phyloP scores from a whole-genome alignment of 2,329 filamentous ascomycete species.

The Trichophyton benhamiae region DNA sequence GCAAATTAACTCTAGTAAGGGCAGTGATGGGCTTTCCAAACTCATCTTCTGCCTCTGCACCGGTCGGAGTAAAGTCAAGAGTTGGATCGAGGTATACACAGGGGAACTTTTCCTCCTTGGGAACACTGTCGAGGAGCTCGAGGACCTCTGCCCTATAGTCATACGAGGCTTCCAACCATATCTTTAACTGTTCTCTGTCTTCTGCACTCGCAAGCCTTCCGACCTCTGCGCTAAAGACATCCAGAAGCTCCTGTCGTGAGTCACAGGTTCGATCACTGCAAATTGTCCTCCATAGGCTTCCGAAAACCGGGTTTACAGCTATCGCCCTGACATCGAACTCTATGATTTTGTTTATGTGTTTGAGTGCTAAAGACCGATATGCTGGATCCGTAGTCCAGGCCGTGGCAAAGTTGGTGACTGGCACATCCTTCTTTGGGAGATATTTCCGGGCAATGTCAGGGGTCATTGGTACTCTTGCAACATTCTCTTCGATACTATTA shows the following conservation, averaged over 20 bases:
- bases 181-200: conserved; percentile 32
- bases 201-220: conserved; percentile 23
- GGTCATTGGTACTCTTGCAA: background rate
- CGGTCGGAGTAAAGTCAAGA: conserved; percentile 21
- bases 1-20: conserved; percentile 37
- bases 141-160: conserved; percentile 37
- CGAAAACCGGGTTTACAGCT: conserved; percentile 41
- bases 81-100: conserved; percentile 42
- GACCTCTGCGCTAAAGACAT: conserved; percentile 33
- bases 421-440: conserved; percentile 26
- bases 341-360: conserved; percentile 27
- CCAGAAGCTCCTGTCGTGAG: conserved; percentile 31
- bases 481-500: background rate
- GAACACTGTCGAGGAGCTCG: conserved; percentile 27
- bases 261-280: conserved; percentile 37
- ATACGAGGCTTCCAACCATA: conserved; percentile 42
- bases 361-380: conserved; percentile 31
- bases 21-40: conserved; percentile 20
- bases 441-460: conserved; percentile 11
- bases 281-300: conserved; percentile 38
- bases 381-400: conserved; percentile 29
- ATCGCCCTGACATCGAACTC: conserved; percentile 34
- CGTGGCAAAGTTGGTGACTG: conserved; percentile 21
- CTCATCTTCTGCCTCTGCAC: conserved; percentile 13
- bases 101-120: conserved; percentile 32